These are phyloP conservation scores for Paraphysoderma sedebokerense DNA, from an alignment of 371 early-diverging fungal genomes.

Conservation along the genomic window DNA sequence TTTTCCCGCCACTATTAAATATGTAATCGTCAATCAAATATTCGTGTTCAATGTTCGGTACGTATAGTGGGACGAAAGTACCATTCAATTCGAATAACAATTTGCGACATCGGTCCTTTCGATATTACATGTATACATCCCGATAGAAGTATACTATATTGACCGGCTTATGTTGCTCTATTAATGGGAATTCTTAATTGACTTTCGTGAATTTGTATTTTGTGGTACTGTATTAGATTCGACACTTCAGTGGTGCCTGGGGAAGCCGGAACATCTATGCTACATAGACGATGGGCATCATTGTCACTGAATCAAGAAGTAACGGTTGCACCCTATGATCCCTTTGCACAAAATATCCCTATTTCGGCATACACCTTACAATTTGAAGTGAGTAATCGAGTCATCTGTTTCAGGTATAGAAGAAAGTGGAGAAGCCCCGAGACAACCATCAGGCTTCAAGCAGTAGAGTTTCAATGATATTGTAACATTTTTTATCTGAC, in stretches of 20 bases:
- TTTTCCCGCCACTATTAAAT: slow-evolving; percentile 43
- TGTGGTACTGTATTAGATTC: slow-evolving; percentile 15
- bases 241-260: slow-evolving; percentile 37
- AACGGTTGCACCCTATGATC: slow-evolving; percentile 53
- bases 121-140: neutral
- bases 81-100: neutral
- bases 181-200: neutral
- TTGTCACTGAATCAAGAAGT: slow-evolving; percentile 68
- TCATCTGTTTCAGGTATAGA: too few relatives aligned
- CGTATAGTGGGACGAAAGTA: neutral
- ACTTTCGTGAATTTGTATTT: neutral
- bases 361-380: neutral
- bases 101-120: neutral
- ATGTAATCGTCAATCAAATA: slow-evolving; percentile 51
- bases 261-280: slow-evolving; percentile 49
- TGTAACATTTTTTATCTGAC: too few relatives aligned
- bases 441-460: too few relatives aligned
- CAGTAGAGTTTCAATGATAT: too few relatives aligned
- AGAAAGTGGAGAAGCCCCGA: too few relatives aligned
- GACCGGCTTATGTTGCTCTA: neutral
- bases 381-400: too few relatives aligned
- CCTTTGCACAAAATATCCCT: slow-evolving; percentile 6
- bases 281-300: slow-evolving; percentile 76
- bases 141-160: neutral
- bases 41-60: slow-evolving; percentile 66